Percentiles rank a stretch among this genome's conserved stretches.
Conservation (phyloP, 2,329 filamentous ascomycete species). For the Penicillium sp. region DNA sequence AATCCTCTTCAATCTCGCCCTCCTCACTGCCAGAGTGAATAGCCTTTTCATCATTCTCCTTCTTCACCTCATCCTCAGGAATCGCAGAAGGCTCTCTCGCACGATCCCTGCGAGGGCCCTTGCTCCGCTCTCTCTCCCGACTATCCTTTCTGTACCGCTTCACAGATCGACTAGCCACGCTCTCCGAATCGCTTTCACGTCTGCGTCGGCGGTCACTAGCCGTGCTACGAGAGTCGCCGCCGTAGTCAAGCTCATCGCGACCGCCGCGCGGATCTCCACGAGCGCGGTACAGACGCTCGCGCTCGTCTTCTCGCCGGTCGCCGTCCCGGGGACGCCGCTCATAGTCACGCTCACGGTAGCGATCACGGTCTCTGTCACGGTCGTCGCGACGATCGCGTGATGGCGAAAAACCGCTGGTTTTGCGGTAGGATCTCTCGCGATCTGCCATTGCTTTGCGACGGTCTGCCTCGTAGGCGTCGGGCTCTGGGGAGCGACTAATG, state of each 20-base stretch:
- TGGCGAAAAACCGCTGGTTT: constrained; percentile 61
- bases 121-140: constrained; percentile 35
- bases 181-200: constrained; percentile 70
- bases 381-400: constrained; percentile 37
- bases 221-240: constrained; percentile 59
- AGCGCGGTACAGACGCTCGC: constrained; percentile 76
- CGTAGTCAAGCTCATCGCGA: constrained; percentile 86
- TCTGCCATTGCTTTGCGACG: constrained; percentile 89
- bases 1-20: constrained; percentile 87
- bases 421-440: constrained; percentile 87
- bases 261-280: constrained; percentile 75
- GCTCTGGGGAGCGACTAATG: constrained; percentile 81
- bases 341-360: constrained; percentile 39
- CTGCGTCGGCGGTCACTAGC: constrained; percentile 66
- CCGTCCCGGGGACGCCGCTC: constrained; percentile 39
- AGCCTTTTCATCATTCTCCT: constrained; percentile 45
- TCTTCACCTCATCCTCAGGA: constrained; percentile 32
- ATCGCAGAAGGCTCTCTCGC: constrained; percentile 44
- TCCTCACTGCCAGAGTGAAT: constrained; percentile 89
- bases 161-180: constrained; percentile 53
- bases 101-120: constrained; percentile 50
- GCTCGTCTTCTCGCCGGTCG: constrained; percentile 69
- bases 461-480: constrained; percentile 91
- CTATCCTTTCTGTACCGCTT: constrained; percentile 52
- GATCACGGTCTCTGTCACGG: constrained; percentile 35